Percentiles rank a stretch among this genome's conserved stretches.
These are phyloP conservation scores for Nicotiana sylvestris DNA, from an alignment of 257 asterid genomes.

Conservation along the genomic window DNA sequence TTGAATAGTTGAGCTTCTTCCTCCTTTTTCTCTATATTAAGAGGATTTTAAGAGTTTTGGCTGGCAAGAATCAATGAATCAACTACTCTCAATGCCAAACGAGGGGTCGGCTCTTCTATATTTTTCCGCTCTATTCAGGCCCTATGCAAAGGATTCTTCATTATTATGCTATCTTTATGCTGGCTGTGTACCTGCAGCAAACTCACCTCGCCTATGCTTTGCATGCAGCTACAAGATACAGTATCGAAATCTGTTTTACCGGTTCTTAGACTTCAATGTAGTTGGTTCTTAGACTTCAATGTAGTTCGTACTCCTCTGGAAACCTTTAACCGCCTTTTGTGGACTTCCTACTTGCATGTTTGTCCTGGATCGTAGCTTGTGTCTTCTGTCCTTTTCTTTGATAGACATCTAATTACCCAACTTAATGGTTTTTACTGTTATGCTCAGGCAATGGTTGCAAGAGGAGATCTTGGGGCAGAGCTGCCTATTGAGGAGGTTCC, in stretches of 20 bases:
- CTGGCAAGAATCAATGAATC: background rate
- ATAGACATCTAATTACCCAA: slow-evolving; percentile 1
- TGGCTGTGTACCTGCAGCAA: background rate
- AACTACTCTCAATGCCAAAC: background rate
- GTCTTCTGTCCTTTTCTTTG: background rate
- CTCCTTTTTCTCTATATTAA: background rate
- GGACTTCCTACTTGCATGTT: background rate
- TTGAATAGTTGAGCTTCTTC: background rate
- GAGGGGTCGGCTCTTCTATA: background rate
- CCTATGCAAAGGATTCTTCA: background rate
- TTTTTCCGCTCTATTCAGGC: background rate
- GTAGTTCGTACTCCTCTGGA: background rate
- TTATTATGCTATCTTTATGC: background rate
- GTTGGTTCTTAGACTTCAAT: background rate
- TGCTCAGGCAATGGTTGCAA: slow-evolving; percentile 93
- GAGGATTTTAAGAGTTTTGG: background rate
- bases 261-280: background rate
- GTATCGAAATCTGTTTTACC: background rate
- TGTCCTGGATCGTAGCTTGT: background rate
- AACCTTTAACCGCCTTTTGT: background rate
- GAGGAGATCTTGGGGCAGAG: slow-evolving; percentile 99
- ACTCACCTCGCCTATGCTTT: background rate
- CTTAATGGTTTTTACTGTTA: slow-evolving; percentile 12
- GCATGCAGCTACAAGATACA: background rate
- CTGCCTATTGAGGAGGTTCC: slow-evolving; percentile 97